These are phyloP conservation scores for Endoconidiophora polonica DNA, from an alignment of 2,329 filamentous ascomycete species.

Conservation along the genomic window DNA sequence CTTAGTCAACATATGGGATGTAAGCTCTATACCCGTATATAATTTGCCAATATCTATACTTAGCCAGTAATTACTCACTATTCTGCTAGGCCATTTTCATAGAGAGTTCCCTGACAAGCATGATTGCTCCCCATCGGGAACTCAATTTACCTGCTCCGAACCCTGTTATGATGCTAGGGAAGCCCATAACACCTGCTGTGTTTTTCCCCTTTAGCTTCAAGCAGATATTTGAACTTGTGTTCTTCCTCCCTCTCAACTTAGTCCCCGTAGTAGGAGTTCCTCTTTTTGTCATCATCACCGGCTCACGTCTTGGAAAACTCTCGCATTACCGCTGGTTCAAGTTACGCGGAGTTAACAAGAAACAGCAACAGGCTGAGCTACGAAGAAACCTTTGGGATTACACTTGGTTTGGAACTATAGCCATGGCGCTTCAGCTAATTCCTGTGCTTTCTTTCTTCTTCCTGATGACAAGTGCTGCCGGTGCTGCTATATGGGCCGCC, in stretches of 20 bases:
- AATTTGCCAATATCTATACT: not conserved
- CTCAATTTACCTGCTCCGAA: conserved; percentile 51
- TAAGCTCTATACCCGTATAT: conserved; percentile 24
- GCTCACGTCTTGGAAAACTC: conserved; percentile 71
- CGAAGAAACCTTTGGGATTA: conserved; percentile 60
- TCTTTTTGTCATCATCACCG: conserved; percentile 75
- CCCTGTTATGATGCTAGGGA: conserved; percentile 65
- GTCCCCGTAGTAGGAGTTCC: conserved; percentile 70
- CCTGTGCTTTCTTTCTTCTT: conserved; percentile 90
- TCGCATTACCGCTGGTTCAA: conserved; percentile 86
- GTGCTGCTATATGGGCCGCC: conserved; percentile 73
- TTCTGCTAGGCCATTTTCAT: conserved; percentile 48
- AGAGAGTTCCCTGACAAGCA: conserved; percentile 50
- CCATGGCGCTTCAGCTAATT: conserved; percentile 71
- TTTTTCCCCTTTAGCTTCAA: conserved; percentile 81
- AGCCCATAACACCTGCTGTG: conserved; percentile 56
- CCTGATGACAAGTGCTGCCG: conserved; percentile 69
- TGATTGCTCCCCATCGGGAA: conserved; percentile 50
- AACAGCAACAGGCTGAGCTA: conserved; percentile 56
- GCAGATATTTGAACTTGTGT: conserved; percentile 74
- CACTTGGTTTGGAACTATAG: conserved; percentile 80
- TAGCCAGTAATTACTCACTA: not conserved
- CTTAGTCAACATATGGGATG: conserved; percentile 70
- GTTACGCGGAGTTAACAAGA: conserved; percentile 55
- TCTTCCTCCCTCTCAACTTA: conserved; percentile 70